Base-by-base conservation (phyloP, 2,329 filamentous ascomycete species). In the Aspergillus sp. region DNA sequence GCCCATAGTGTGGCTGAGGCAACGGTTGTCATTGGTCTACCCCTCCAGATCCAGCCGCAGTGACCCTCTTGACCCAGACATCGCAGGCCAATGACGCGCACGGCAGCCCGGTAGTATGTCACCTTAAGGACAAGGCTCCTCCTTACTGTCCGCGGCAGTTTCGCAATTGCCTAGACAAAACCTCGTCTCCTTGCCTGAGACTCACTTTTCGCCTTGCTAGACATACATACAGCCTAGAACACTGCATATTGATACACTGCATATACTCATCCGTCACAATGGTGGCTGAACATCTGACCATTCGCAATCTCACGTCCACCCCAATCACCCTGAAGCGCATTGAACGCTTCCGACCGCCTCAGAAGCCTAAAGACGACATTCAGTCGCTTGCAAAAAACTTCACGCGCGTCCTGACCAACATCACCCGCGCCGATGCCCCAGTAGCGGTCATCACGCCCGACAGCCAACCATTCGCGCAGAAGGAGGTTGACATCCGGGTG, bases 301-400 rank as follows among this genome's bases (percentile, higher is more conserved):
- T 97, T 64, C 90, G 92, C 64, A 97, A 97, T 71, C 77, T 96
- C 59, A 93, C 89, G 42, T 78, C 83, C 52, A 86, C 82, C 45
- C 80, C 85, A n/a, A 77, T 96, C 50, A 83, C 87, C 60, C 81
- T 97, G 62, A 86, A 85, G 70, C 71, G 79, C 54, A 78, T 93
- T 53, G 88, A 95, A 75, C 86, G 87, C 60, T 91, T 91, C 69
- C 82, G 85, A 60, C 80, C 76, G 44, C 78, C 72, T 49, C 75
- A 80, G 57, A 70, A 68, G 52, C 60, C 61, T 50, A 58, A 62
- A 58, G 54, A 65, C 62, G 60, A 38, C 54, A 58, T 73, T 56
- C 58, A 71, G 57, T 74, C 67, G 42, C 62, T 82, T 53, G 76
- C 78, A n/a, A 76, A 67, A 55, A 76, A 76, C 52, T 69, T 82